Evolutionary conservation across 129 eudicot genomes (phyloP).

Genomic region (Sambucus nigra): DNA sequence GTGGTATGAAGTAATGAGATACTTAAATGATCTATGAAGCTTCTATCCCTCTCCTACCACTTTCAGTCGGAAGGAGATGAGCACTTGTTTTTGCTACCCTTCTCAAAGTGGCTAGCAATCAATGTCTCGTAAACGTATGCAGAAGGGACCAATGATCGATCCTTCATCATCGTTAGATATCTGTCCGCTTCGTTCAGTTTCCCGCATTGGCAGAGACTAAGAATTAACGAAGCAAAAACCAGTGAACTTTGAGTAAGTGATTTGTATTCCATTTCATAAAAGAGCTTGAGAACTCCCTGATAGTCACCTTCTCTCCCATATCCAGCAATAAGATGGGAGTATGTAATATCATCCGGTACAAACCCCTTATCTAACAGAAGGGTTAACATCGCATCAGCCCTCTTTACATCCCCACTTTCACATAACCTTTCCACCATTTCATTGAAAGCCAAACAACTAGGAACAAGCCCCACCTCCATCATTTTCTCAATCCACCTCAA

Average conservation of each 20-base stretch:
- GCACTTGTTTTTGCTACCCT: slow-evolving; percentile 20
- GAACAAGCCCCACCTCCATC: slow-evolving; percentile 40
- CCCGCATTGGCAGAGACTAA: slow-evolving; percentile 22
- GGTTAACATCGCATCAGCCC: slow-evolving; percentile 56
- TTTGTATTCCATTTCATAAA: slow-evolving; percentile 69
- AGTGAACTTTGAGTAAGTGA: slow-evolving; percentile 35
- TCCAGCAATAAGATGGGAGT: slow-evolving; percentile 46
- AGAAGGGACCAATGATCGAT: slow-evolving; percentile 25
- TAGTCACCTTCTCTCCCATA: slow-evolving; percentile 43
- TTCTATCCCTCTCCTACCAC: too few species aligned
- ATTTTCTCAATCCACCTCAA: slow-evolving; percentile 44
- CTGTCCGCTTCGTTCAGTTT: slow-evolving; percentile 51
- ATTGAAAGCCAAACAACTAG: slow-evolving; percentile 43
- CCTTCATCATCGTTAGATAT: slow-evolving; percentile 42
- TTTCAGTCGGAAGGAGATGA: slow-evolving; percentile 17
- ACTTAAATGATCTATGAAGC: too few species aligned
- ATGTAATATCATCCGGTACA: slow-evolving; percentile 46
- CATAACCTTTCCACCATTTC: slow-evolving; percentile 42
- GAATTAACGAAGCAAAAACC: slow-evolving; percentile 36
- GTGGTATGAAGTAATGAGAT: too few species aligned
- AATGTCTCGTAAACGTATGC: slow-evolving; percentile 26
- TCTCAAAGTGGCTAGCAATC: slow-evolving; percentile 24
- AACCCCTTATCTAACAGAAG: slow-evolving; percentile 58
- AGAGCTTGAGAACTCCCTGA: slow-evolving; percentile 49
- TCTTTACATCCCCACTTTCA: slow-evolving; percentile 24